phyloP scores from a whole-genome alignment of 2,329 filamentous ascomycete genomes.

The Beauveria sp. region DNA sequence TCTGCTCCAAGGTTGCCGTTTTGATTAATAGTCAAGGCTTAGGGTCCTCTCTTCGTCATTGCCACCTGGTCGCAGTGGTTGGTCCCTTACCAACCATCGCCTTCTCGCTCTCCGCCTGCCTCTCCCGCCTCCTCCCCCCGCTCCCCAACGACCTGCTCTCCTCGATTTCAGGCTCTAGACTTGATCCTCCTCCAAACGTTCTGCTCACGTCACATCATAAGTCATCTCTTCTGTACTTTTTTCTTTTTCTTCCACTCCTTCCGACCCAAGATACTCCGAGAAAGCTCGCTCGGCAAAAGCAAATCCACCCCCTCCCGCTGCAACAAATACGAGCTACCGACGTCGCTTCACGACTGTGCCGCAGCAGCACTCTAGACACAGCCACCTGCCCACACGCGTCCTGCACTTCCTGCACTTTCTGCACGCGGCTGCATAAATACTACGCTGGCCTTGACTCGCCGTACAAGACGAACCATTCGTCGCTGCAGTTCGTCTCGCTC shows the following conservation, averaged over 20 bases:
- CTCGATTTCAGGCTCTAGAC: not conserved
- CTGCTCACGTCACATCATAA: conserved; percentile 5
- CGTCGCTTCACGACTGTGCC: not conserved
- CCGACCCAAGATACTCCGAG: not conserved
- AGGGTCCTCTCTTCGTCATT: not conserved
- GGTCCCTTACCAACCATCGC: conserved; percentile 8
- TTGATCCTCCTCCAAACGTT: not conserved
- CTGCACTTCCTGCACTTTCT: not conserved
- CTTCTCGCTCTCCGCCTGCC: not conserved
- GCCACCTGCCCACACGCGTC: not conserved
- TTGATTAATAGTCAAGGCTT: not conserved
- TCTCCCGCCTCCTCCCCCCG: conserved; percentile 1
- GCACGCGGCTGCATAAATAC: not conserved
- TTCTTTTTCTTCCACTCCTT: not conserved
- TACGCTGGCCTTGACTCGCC: not conserved
- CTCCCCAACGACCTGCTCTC: not conserved
- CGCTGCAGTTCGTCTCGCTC: not conserved
- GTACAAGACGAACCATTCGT: not conserved
- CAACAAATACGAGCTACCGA: conserved; percentile 4
- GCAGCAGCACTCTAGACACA: not conserved
- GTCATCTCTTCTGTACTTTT: conserved; percentile 2
- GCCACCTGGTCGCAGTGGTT: not conserved
- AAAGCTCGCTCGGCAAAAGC: not conserved
- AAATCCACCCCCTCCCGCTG: not conserved
- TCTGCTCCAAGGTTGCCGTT: not conserved